Percentiles rank a stretch among this genome's conserved stretches.
Evolutionary conservation across 2,329 filamentous ascomycete species (phyloP).

Genomic region (Sporothrix dimorphospora): DNA sequence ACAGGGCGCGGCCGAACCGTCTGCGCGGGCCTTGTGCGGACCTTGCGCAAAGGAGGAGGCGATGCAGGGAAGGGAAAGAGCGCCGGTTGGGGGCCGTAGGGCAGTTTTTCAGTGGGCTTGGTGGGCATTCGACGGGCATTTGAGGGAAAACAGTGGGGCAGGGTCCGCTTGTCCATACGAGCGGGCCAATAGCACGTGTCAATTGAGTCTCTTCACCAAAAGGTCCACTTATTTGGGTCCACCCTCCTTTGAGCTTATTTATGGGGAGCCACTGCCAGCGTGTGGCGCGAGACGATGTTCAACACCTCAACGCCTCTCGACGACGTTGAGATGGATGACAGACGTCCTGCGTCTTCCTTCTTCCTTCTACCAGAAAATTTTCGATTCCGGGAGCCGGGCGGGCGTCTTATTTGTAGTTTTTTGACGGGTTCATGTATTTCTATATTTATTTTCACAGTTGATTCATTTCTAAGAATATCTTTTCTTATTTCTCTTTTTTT

Average conservation of each 20-base stretch:
- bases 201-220: too few relatives aligned
- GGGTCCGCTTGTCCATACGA: slow-evolving; percentile 26
- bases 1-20: neutral
- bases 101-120: neutral
- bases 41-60: too few relatives aligned
- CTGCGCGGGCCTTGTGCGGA: neutral
- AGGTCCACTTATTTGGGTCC: neutral
- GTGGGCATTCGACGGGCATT: neutral
- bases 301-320: neutral
- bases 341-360: neutral
- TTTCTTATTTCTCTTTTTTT: neutral
- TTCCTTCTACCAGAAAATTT: neutral
- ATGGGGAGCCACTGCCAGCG: neutral
- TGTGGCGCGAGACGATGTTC: neutral
- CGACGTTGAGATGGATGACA: neutral
- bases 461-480: neutral
- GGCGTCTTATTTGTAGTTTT: neutral
- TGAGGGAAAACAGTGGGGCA: neutral
- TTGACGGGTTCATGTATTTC: neutral
- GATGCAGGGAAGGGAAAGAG: neutral
- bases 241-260: slow-evolving; percentile 3
- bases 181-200: slow-evolving; percentile 4
- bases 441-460: neutral
- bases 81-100: neutral
- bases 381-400: neutral